phyloP scores from a whole-genome alignment of 257 asterid genomes.

The Penstemon newberryi region DNA sequence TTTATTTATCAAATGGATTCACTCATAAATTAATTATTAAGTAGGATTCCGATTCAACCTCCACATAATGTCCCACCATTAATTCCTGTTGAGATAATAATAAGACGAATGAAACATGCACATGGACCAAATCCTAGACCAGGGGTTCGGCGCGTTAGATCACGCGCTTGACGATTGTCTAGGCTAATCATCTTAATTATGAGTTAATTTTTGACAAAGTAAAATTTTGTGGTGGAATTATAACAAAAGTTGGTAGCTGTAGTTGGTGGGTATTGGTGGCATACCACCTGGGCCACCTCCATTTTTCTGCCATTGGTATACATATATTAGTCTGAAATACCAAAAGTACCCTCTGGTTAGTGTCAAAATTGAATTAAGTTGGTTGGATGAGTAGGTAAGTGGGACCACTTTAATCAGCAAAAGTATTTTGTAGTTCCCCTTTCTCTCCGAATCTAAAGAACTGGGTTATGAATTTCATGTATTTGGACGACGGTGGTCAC shows the following conservation, averaged over 20 bases:
- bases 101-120: background rate
- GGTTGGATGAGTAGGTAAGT: slow-evolving; percentile 29
- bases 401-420: slow-evolving; percentile 17
- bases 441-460: too few species aligned
- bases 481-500: background rate
- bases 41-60: too few species aligned
- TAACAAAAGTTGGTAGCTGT: slow-evolving; percentile 36
- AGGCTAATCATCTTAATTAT: background rate
- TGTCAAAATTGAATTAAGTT: background rate
- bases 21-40: too few species aligned
- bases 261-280: slow-evolving; percentile 37
- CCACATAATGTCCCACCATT: too few species aligned
- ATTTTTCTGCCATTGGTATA: background rate
- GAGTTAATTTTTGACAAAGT: slow-evolving; percentile 21
- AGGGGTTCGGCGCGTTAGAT: background rate
- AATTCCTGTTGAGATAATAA: background rate
- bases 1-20: too few species aligned
- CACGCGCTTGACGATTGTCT: slow-evolving; percentile 24
- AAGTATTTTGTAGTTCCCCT: background rate
- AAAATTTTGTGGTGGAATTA: slow-evolving; percentile 2
- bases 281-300: slow-evolving; percentile 24
- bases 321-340: background rate
- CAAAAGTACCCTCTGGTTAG: slow-evolving; percentile 5
- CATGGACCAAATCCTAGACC: slow-evolving; percentile 21
- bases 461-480: background rate